Percentiles rank a stretch among this genome's conserved stretches.
phyloP scores from a whole-genome alignment of 2,329 filamentous ascomycete species.

The Fonsecaea nubica region DNA sequence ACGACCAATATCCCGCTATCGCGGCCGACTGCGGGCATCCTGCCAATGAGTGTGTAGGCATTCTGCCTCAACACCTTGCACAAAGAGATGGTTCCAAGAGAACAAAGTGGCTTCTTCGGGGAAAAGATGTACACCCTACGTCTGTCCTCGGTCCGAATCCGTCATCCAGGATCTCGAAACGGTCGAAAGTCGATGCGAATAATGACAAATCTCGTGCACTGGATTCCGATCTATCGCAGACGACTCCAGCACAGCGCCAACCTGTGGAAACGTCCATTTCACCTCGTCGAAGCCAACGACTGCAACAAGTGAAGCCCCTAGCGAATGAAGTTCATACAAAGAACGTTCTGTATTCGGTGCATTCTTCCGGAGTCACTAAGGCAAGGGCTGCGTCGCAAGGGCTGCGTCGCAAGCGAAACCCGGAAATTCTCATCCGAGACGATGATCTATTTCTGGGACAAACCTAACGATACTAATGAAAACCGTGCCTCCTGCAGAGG shows the following conservation, averaged over 20 bases:
- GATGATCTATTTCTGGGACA: too few species aligned
- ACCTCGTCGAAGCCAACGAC: background rate
- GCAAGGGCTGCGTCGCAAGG: too few species aligned
- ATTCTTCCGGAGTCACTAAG: background rate
- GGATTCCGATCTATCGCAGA: background rate
- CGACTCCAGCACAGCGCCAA: background rate
- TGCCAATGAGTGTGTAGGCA: too few species aligned
- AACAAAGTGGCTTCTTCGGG: background rate
- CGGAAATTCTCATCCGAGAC: too few species aligned
- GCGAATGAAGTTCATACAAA: background rate
- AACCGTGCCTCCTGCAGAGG: too few species aligned
- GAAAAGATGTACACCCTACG: background rate
- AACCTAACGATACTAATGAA: too few species aligned
- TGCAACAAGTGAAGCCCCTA: background rate
- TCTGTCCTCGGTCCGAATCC: slow-evolving; percentile 12
- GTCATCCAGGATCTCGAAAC: slow-evolving; percentile 9
- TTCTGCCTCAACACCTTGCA: too few species aligned
- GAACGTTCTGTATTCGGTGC: slow-evolving; percentile 1
- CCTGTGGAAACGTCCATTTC: background rate
- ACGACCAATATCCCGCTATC: slow-evolving; percentile 19
- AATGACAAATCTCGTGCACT: background rate
- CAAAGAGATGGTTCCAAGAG: too few species aligned
- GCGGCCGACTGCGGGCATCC: slow-evolving; percentile 13
- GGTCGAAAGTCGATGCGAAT: slow-evolving; percentile 1
- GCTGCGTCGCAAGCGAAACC: too few species aligned